These are phyloP conservation scores for Takakia lepidozioides DNA, from an alignment of 225 moss, liverwort and hornwort species.

Conservation along the genomic window DNA sequence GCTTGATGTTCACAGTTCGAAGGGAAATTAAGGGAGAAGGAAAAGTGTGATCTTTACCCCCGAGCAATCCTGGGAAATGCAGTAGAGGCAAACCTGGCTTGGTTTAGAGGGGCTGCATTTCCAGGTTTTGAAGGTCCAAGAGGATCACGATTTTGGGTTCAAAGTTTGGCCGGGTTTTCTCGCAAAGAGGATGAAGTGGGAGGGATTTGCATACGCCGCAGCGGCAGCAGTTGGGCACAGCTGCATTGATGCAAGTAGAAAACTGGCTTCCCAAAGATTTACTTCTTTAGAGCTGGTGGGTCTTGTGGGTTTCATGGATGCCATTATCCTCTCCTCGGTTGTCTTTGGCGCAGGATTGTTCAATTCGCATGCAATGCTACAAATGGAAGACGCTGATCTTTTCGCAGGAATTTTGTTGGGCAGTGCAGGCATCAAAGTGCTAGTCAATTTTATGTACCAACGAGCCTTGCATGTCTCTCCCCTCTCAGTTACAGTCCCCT, in stretches of 20 bases:
- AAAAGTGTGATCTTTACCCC: too few species aligned
- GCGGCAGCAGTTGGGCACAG: constrained; percentile 37
- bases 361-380: constrained; percentile 17
- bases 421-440: constrained; percentile 37
- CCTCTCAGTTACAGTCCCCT: constrained; percentile 40
- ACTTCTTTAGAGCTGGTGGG: constrained; percentile 35
- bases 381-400: constrained; percentile 18
- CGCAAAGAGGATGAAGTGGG: constrained; percentile 31
- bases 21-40: too few species aligned
- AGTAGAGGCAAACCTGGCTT: too few species aligned
- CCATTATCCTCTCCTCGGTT: constrained; percentile 23
- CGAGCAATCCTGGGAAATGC: too few species aligned
- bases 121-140: too few species aligned
- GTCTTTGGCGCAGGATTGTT: constrained; percentile 30
- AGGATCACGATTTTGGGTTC: too few species aligned
- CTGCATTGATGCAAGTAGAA: constrained; percentile 41
- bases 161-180: too few species aligned
- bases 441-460: constrained; percentile 39
- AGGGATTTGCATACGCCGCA: constrained; percentile 37
- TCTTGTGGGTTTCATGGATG: constrained; percentile 36
- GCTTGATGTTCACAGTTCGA: too few species aligned
- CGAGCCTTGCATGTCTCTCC: constrained; percentile 37
- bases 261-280: constrained; percentile 33
- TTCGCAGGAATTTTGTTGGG: constrained; percentile 28
- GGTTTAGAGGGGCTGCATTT: too few species aligned